Conservation (phyloP, 768 basidiomycete genomes). For the Macrocybe gigantea region DNA sequence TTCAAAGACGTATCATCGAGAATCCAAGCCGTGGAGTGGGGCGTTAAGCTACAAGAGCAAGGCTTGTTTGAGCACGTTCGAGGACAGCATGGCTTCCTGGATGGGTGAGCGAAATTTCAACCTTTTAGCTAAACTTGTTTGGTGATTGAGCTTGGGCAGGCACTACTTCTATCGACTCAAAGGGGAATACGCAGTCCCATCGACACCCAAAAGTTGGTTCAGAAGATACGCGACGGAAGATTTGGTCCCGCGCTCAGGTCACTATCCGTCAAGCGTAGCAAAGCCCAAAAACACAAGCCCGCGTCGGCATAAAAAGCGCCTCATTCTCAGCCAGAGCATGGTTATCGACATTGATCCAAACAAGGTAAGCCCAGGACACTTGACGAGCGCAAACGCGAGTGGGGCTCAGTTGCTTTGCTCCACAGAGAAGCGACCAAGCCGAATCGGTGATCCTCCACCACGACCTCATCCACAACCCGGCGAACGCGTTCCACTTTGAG, state of each 20-base stretch:
- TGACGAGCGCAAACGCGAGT: slow-evolving; percentile 1
- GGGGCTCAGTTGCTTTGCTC: background rate
- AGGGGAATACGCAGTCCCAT: slow-evolving; percentile 67
- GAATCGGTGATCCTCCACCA: slow-evolving; percentile 87
- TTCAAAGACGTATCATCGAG: slow-evolving; percentile 85
- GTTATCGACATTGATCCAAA: slow-evolving; percentile 81
- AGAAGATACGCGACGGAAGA: slow-evolving; percentile 48
- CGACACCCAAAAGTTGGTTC: slow-evolving; percentile 75
- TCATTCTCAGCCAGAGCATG: slow-evolving; percentile 85
- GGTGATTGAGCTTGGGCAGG: slow-evolving; percentile 27
- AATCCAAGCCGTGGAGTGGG: slow-evolving; percentile 77
- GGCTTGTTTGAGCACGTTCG: slow-evolving; percentile 85
- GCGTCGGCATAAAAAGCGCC: slow-evolving; percentile 47
- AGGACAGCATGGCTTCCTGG: slow-evolving; percentile 76
- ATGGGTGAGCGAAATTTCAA: slow-evolving; percentile 54
- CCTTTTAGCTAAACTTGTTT: background rate
- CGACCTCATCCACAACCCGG: slow-evolving; percentile 92
- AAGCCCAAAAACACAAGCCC: slow-evolving; percentile 31
- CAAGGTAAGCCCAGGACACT: slow-evolving; percentile 39
- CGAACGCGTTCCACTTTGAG: slow-evolving; percentile 95
- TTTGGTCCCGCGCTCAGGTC: slow-evolving; percentile 20
- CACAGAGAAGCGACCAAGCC: slow-evolving; percentile 77
- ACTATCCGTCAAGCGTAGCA: slow-evolving; percentile 29
- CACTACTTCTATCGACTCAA: slow-evolving; percentile 87
- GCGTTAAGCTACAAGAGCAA: slow-evolving; percentile 66